Conservation (phyloP, 768 basidiomycete genomes). For the Hericium rajendrae region DNA sequence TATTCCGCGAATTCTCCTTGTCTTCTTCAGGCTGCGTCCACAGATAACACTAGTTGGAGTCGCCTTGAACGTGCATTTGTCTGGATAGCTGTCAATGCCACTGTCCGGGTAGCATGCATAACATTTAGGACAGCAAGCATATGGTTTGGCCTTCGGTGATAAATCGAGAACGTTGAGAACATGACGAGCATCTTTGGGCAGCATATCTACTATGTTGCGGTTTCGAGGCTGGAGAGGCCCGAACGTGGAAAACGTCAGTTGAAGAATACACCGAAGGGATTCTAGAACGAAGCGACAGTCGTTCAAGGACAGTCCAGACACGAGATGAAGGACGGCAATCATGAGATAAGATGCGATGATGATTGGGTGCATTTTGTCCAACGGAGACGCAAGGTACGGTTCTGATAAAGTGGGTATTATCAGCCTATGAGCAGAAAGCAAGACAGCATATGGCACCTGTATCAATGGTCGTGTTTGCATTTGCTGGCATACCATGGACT, state of each 20-base stretch:
- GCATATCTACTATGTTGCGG: neutral
- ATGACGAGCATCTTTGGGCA: neutral
- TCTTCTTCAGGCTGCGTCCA: neutral
- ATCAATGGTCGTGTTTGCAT: neutral
- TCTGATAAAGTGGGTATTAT: neutral
- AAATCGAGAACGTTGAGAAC: neutral
- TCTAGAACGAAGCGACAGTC: neutral
- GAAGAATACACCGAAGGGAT: neutral
- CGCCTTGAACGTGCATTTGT: neutral
- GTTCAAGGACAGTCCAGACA: neutral
- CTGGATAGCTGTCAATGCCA: conserved; percentile 1
- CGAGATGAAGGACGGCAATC: neutral
- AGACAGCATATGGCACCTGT: neutral
- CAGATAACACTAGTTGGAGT: neutral
- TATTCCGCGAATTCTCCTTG: neutral
- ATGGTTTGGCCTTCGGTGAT: neutral
- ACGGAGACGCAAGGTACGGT: neutral
- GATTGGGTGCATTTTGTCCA: neutral
- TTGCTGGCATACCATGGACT: neutral
- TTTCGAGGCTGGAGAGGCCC: neutral
- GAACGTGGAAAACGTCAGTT: neutral
- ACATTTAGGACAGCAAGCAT: conserved; percentile 4
- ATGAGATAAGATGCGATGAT: neutral
- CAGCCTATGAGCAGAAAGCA: neutral
- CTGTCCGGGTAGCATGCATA: conserved; percentile 1